Conservation (phyloP, 2,329 filamentous ascomycete genomes). For the Magnaporthiopsis poae region DNA sequence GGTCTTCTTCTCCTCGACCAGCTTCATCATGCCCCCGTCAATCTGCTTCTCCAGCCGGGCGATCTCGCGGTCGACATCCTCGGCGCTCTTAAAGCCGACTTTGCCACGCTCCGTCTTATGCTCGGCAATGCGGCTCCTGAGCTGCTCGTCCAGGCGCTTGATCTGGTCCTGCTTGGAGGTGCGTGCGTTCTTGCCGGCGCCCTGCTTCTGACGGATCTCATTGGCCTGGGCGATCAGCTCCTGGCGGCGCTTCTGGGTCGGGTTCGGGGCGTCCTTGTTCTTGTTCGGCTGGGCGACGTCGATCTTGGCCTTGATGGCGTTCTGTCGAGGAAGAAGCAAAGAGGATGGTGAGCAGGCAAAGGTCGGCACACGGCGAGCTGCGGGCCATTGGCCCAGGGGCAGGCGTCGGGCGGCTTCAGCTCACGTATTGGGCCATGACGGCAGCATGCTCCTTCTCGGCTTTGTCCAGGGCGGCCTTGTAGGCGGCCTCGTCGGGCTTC, state of each 20-base stretch:
- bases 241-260: conserved; percentile 70
- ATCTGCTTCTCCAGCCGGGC: conserved; percentile 72
- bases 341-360: neutral
- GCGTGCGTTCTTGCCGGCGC: conserved; percentile 73
- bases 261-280: conserved; percentile 69
- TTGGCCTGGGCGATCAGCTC: conserved; percentile 75
- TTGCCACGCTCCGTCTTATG: conserved; percentile 77
- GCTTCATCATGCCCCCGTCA: conserved; percentile 79
- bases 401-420: conserved; percentile 9
- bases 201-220: conserved; percentile 78
- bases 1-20: conserved; percentile 95
- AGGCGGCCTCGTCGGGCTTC: conserved; percentile 78
- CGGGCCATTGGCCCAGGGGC: no score
- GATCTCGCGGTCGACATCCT: conserved; percentile 81
- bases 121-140: conserved; percentile 75
- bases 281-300: conserved; percentile 67
- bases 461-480: conserved; percentile 67
- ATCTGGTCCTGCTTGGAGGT: conserved; percentile 75
- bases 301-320: conserved; percentile 77
- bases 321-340: conserved; percentile 41
- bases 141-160: conserved; percentile 79
- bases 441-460: conserved; percentile 80
- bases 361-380: neutral
- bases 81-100: conserved; percentile 73
- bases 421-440: conserved; percentile 50